These are phyloP conservation scores for Lipomyces starkeyi DNA, from an alignment of 805 yeast species.

Conservation along the genomic window DNA sequence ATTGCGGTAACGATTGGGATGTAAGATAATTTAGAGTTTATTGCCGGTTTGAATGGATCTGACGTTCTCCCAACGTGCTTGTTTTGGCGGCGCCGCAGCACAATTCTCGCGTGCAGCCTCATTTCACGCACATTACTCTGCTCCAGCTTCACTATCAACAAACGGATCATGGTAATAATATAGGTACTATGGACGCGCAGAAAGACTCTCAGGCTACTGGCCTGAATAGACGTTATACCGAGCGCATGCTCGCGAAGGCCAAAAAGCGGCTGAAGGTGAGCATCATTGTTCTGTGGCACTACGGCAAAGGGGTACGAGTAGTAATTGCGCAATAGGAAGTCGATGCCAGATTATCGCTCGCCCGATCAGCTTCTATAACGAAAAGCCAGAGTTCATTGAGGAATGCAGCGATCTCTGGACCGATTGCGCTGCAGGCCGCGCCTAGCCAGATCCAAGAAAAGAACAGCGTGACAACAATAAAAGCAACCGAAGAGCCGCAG, in stretches of 20 bases:
- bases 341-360: conserved; percentile 25
- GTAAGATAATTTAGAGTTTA: not conserved
- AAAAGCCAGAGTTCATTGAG: conserved; percentile 2
- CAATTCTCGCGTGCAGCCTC: not conserved
- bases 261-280: conserved; percentile 26
- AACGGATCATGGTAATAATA: not conserved
- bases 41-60: not conserved
- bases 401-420: not conserved
- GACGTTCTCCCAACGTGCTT: not conserved
- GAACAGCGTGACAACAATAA: not conserved
- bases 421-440: not conserved
- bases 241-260: conserved; percentile 30
- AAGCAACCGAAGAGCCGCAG: not conserved
- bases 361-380: conserved; percentile 13
- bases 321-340: conserved; percentile 22
- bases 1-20: too few relatives aligned
- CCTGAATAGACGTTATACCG: conserved; percentile 12
- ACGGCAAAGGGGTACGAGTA: not conserved
- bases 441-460: not conserved
- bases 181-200: not conserved
- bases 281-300: not conserved
- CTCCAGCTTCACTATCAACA: not conserved
- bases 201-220: not conserved
- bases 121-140: not conserved
- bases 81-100: not conserved